Percentiles rank a stretch among this genome's conserved stretches.
These are phyloP conservation scores for Alopecurus myosuroides DNA, from an alignment of 176 grass and related monocot species.

Conservation along the genomic window DNA sequence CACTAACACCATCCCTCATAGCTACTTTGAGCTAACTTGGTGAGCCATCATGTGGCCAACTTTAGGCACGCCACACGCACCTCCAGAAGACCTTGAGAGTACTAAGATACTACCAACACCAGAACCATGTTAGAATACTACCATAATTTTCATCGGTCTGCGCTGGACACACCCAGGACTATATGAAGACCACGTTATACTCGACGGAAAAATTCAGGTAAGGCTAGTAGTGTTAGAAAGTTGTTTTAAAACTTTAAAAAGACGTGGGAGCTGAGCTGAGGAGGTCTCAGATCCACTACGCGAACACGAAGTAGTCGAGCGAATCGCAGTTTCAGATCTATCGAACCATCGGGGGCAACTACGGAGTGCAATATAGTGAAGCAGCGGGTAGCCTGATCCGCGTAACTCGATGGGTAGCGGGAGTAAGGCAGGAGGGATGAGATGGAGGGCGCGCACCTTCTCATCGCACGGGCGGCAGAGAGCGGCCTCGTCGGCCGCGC, in stretches of 20 bases:
- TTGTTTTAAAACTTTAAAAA: not conserved
- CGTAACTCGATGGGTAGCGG: not conserved
- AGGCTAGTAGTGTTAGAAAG: not conserved
- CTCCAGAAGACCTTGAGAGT: not conserved
- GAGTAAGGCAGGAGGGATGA: not conserved
- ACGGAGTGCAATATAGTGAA: not conserved
- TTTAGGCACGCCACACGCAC: not conserved
- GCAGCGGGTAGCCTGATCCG: not conserved
- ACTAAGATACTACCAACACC: no score
- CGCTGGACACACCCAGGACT: not conserved
- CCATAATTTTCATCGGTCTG: not conserved
- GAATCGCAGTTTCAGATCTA: not conserved
- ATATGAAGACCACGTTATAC: not conserved
- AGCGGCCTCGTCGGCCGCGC: constrained; percentile 94
- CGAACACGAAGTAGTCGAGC: not conserved
- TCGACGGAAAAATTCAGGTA: not conserved
- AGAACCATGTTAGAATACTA: not conserved
- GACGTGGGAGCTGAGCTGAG: not conserved
- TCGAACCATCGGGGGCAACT: not conserved
- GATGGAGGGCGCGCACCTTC: constrained; percentile 42
- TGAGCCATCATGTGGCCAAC: not conserved
- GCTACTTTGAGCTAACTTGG: not conserved
- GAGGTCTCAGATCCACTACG: not conserved
- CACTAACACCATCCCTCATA: not conserved
- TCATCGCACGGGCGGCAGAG: constrained; percentile 85